A percentile compares a stretch with the other conserved stretches of the same genome.
These are phyloP conservation scores for Calonectria fujianensis DNA, from an alignment of 2,329 filamentous ascomycete genomes.

Conservation along the genomic window DNA sequence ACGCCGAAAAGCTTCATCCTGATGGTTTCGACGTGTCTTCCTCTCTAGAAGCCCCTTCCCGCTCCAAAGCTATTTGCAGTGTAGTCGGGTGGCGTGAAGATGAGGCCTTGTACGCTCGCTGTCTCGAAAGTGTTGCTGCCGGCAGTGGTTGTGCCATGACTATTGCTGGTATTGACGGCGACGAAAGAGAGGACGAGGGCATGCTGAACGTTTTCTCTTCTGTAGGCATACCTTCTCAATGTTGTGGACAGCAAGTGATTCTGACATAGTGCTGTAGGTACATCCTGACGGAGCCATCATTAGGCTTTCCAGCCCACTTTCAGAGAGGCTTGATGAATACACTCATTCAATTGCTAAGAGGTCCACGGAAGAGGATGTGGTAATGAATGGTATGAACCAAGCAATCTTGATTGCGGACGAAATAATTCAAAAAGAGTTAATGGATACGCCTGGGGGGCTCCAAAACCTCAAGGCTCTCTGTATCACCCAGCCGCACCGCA, in stretches of 20 bases:
- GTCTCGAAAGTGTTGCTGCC: neutral
- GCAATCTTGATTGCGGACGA: neutral
- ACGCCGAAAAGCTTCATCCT: neutral
- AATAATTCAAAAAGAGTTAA: neutral
- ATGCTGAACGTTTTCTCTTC: slow-evolving; percentile 14
- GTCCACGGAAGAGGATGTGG: neutral
- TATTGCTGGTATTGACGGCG: slow-evolving; percentile 10
- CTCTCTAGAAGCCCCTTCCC: neutral
- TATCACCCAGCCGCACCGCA: slow-evolving; percentile 7
- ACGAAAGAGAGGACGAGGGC: slow-evolving; percentile 6
- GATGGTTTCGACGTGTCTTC: neutral
- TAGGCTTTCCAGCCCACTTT: neutral
- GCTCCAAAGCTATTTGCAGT: slow-evolving; percentile 1
- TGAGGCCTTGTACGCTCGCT: slow-evolving; percentile 7
- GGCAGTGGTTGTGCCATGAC: neutral
- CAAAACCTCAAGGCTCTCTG: slow-evolving; percentile 10
- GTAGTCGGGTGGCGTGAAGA: slow-evolving; percentile 12
- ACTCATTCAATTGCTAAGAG: neutral
- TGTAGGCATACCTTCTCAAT: neutral
- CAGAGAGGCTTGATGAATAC: neutral
- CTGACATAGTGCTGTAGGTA: neutral
- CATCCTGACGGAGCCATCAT: slow-evolving; percentile 10
- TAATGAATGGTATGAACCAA: neutral
- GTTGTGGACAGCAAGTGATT: neutral
- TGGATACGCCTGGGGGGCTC: neutral